Percentiles rank a stretch among this genome's conserved stretches.
These are phyloP conservation scores for Maudiozyma turicensis DNA, from an alignment of 805 yeast species.

Conservation along the genomic window DNA sequence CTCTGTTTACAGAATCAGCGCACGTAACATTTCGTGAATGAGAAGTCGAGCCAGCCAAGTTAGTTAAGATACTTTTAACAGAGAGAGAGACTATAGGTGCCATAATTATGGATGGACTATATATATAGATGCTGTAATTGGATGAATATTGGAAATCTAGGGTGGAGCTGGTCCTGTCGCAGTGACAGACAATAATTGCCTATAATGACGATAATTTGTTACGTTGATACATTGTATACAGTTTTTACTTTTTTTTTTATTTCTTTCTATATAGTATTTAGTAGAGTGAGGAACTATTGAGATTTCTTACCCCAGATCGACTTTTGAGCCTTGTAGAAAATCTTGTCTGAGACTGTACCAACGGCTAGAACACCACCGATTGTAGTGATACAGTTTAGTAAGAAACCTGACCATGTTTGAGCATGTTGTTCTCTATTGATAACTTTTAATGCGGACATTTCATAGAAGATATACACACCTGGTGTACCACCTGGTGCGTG, in stretches of 20 bases:
- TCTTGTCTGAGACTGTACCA: constrained; percentile 79
- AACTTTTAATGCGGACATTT: constrained; percentile 86
- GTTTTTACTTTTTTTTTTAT: not conserved
- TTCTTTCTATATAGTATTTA: not conserved
- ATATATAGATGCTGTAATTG: too few relatives aligned
- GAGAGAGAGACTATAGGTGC: too few relatives aligned
- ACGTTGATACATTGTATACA: too few relatives aligned
- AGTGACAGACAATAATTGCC: too few relatives aligned
- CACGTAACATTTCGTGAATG: too few relatives aligned
- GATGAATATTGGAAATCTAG: too few relatives aligned
- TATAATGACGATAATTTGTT: too few relatives aligned
- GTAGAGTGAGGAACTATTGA: constrained; percentile 3
- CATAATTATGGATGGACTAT: too few relatives aligned
- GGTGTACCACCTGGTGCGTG: constrained; percentile 85
- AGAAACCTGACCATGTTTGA: constrained; percentile 73
- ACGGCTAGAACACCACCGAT: constrained; percentile 91
- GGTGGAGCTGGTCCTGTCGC: too few relatives aligned
- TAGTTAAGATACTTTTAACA: too few relatives aligned
- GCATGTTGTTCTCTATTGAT: constrained; percentile 63
- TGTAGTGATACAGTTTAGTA: constrained; percentile 75
- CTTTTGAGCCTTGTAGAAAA: constrained; percentile 82
- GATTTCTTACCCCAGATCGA: constrained; percentile 36
- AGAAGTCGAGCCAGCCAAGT: too few relatives aligned
- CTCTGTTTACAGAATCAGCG: too few relatives aligned
- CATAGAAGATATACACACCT: constrained; percentile 79